Base-by-base conservation (phyloP, 352 stramenopile species). In the Pythium biforme region DNA sequence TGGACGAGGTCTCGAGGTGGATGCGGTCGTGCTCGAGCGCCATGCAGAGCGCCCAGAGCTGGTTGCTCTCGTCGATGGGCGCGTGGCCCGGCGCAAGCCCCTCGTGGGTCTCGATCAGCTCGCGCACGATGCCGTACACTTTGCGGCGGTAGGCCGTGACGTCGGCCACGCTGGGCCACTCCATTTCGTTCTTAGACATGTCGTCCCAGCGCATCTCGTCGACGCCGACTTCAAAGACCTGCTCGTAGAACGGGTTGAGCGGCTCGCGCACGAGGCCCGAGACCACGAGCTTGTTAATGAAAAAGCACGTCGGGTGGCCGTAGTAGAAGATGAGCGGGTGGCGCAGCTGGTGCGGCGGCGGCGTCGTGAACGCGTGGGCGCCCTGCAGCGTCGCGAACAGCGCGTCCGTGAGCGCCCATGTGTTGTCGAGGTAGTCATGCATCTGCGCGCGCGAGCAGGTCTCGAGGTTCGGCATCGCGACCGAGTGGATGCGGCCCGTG, bases 121-220 rank as follows among this genome's bases (percentile, higher is more conserved):
- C 75, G 14, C 88, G 81, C 29, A 98, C 77, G 10, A 93, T 77
- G 26, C 87, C 54, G 75, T 98, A 98, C 10, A 98, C 94, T 50
- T 95, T 49, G 55, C 86, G 87, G 12, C 96, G 88, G 79, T 99
- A 99, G 23, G 79, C 84, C 48, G 92, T 82, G 23, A 98, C 93
- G 51, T 98, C 89, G 10, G 61, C 66, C 47, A 98, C 86, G 8
- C 68, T 86, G 23, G 95, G 95, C 95, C 95, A 98, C 1, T 92
- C 51, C 92, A 97, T 90, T 55, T 97, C 90, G 71, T 98, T 98
- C 78, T 98, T 98, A 66, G 86, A 94, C 90, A 99, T 98, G 73
- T 99, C 96, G 72, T 99, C 97, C 97, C 97, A 99, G 29, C 94
- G 83, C 97, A 99, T 99, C 72, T 99, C 97, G 68, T 99, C 97